Base-by-base conservation (phyloP, 345 rosid species). In the Arabidopsis suecica region DNA sequence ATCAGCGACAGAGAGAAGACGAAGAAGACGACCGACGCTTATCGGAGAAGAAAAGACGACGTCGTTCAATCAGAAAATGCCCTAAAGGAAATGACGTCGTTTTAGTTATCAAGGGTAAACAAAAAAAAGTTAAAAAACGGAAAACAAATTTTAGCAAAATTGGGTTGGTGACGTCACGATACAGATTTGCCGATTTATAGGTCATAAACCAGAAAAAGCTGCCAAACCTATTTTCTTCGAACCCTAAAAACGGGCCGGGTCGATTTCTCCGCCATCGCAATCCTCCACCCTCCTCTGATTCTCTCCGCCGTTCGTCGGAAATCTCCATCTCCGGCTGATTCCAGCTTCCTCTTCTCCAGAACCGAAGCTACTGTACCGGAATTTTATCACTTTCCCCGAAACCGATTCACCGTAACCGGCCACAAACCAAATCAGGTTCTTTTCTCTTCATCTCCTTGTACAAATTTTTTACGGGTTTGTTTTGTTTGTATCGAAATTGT, bases 331-430 rank as follows among this genome's bases (percentile, higher is more conserved):
- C 63, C 64, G 23, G 2, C 40, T 53, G 3, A 41, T 61, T 76
- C 69, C 64, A 68, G n/a, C 58, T 51, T 4, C 22, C 11, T 50
- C 1, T 33, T 23, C 63, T 0, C 64, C 57, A 25, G 69, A 68
- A 76, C 79, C 79, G 74, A 76, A 33, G 1, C 37, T 3, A 51
- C 0, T 33, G 7, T 61, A 76, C 74, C 74, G 69, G 56, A 68
- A 76, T 76, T 62, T 68, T 16, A 0, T 38, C 69, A 9, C 23
- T 68, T 75, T 56, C 9, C 4, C 6, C 45, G 74, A 50, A 76
- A 68, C 79, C 79, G 74, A 61, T 76, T 44, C 56, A 20, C 48
- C 69, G 62, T 75, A 76, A 76, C 78, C 79, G 79, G 74, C 53
- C 73, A 25, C 79, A 61, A 76, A 68, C 73, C 79, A 56, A 36